Evolutionary conservation across 1,284 basidiomycete species (phyloP), one percentile per base, ranked within the genome.

Genomic region (Porodaedalea pini): DNA sequence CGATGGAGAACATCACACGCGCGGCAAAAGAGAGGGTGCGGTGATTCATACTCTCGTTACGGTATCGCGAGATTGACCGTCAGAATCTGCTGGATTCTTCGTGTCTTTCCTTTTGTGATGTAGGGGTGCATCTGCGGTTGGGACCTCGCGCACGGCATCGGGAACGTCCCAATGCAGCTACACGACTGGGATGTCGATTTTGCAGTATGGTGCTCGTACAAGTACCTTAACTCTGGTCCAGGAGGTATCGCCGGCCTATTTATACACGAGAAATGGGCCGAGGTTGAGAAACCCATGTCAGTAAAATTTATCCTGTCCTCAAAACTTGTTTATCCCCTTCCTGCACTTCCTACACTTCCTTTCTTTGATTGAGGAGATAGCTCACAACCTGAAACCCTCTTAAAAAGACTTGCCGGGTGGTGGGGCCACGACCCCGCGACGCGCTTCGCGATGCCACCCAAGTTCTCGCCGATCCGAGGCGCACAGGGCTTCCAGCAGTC

Each of bases 121-220:
- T 63, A 93, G 88, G 94, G 93, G 43, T 95, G 92, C 63, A 81
- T 95, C 57, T 91, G 93, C 65, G 96, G 94, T 47, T 94, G 94
- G 82, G 96, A 99, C 74, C 85, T 98, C 32, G 97, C 97, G 3
- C 97, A 99, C 72, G 96, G 90, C 1, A 82, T 90, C 50, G 95
- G 95, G 55, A 99, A 99, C 70, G 91, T 99, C 31, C 89, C 92
- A 10, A 73, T 97, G 61, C 78, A 83, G 52, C 77, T 99, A 61
- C 92, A 98, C 70, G 88, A 94, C 61, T 99, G 97, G 96, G 78
- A 83, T 60, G 88, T 94, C 64, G 96, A 99, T 73, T 98, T 98
- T 71, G 96, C 95, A 0, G 93, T 94, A 17, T 98, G 94, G 94
- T 98, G 94, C 72, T 91, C 92, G 29, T 98, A 97, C 80, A 98